Base-by-base conservation (phyloP, 352 stramenopile species). In the Stephanocyclus meneghinianus region DNA sequence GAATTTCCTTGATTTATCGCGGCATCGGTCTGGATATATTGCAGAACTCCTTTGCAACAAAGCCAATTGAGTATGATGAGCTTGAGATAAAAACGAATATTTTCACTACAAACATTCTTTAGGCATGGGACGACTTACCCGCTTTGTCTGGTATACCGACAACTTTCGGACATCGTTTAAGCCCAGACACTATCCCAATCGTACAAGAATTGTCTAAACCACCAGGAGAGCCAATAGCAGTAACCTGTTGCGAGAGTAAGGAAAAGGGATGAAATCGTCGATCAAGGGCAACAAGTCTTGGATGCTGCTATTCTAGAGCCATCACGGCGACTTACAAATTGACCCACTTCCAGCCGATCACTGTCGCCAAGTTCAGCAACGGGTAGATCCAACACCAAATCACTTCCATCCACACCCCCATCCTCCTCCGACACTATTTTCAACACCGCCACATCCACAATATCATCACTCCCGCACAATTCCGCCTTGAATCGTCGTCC, bases 201-300 rank as follows among this genome's bases (percentile, higher is more conserved):
- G 92, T 96, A 11, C 95, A 90, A 2, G 92, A 95, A 71, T 95
- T 94, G 71, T 96, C 93, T 29, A 96, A 67, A 4, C 93, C 93
- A 56, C 94, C 94, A 50, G 93, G 93, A 61, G 86, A 94, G 16
- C 93, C 93, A 45, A 96, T 93, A 7, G 93, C 93, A 59, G 95
- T 83, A 21, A 94, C 57, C 53, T 62, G 5, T 62, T 59, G 16
- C 10, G 6, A 21, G n/a, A 53, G 35, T 9, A 40, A 16, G n/a
- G 7, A 6, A 53, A 6, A 53, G 10, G 0, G 21, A 26, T 26
- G 21, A 26, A 26, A 26, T 26, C 21, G 21, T 26, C 21, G 21
- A 26, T 26, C 21, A 26, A 26, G 21, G 21, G 21, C 0, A 26
- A 26, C 21, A 26, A 26, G 21, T 26, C 21, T 26, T 26, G 45